Percentiles rank a stretch among this genome's conserved stretches.
phyloP scores from a whole-genome alignment of 1,139 yeast species.

The Geotrichum carabidarum region DNA sequence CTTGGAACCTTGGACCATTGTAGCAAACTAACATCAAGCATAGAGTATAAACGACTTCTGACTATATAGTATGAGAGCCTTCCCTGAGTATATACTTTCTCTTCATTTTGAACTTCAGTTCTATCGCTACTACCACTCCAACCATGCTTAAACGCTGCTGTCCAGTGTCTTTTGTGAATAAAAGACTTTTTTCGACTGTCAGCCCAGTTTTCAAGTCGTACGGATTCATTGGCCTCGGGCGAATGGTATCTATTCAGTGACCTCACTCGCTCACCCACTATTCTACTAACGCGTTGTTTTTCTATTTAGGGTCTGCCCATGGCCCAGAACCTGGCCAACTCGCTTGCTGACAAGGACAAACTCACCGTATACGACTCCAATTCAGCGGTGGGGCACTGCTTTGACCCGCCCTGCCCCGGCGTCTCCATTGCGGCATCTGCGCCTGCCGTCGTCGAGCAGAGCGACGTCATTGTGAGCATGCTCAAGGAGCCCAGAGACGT shows the following conservation, averaged over 20 bases:
- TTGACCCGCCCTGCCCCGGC: background rate
- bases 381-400: background rate
- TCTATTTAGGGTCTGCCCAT: slow-evolving; percentile 44
- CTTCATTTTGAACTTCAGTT: no score
- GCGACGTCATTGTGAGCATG: slow-evolving; percentile 45
- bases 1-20: no score
- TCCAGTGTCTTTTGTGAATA: background rate
- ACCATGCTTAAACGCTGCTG: no score
- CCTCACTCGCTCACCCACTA: background rate
- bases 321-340: slow-evolving; percentile 50
- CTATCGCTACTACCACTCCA: no score
- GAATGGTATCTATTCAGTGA: slow-evolving; percentile 44
- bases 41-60: no score
- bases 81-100: no score
- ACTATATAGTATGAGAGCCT: no score
- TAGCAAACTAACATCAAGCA: no score
- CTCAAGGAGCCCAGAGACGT: slow-evolving; percentile 59
- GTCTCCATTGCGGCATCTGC: slow-evolving; percentile 33
- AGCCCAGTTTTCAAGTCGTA: background rate
- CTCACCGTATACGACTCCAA: background rate
- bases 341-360: slow-evolving; percentile 41
- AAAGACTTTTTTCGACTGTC: background rate
- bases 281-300: background rate
- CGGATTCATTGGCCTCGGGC: slow-evolving; percentile 48
- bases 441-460: slow-evolving; percentile 38